phyloP scores from a whole-genome alignment of 805 yeast species.

The Starmerella apis region DNA sequence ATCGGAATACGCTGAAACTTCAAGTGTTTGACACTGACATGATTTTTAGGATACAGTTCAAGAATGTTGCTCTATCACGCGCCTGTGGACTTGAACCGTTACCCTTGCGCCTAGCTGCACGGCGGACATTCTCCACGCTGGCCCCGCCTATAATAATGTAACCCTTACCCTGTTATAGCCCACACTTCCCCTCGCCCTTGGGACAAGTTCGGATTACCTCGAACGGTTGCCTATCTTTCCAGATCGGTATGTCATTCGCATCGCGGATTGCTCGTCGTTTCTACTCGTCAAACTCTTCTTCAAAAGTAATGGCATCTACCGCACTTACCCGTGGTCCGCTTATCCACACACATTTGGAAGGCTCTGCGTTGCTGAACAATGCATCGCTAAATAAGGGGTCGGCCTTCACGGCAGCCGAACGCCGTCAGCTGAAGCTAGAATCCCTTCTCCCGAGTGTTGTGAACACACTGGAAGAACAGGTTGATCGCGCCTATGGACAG shows the following conservation, averaged over 20 bases:
- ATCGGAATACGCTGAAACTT: too few relatives aligned
- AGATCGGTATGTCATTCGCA: background rate
- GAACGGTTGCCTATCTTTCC: too few relatives aligned
- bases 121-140: background rate
- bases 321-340: slow-evolving; percentile 3
- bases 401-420: slow-evolving; percentile 76
- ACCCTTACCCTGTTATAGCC: background rate
- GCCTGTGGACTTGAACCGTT: background rate
- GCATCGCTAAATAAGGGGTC: slow-evolving; percentile 89
- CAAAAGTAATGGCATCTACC: slow-evolving; percentile 4
- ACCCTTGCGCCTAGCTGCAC: background rate
- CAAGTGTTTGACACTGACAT: too few relatives aligned
- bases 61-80: too few relatives aligned
- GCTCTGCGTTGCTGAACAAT: slow-evolving; percentile 73
- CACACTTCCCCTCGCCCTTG: background rate
- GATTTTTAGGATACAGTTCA: too few relatives aligned
- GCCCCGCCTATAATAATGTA: background rate
- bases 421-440: slow-evolving; percentile 62
- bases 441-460: slow-evolving; percentile 82
- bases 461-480: slow-evolving; percentile 78
- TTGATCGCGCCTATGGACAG: slow-evolving; percentile 82
- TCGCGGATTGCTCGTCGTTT: background rate
- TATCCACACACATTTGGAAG: slow-evolving; percentile 28
- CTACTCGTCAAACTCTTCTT: background rate
- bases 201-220: background rate